Evolutionary conservation across 768 basidiomycete genomes (phyloP).

Genomic region (Thelephora aurantiotincta): DNA sequence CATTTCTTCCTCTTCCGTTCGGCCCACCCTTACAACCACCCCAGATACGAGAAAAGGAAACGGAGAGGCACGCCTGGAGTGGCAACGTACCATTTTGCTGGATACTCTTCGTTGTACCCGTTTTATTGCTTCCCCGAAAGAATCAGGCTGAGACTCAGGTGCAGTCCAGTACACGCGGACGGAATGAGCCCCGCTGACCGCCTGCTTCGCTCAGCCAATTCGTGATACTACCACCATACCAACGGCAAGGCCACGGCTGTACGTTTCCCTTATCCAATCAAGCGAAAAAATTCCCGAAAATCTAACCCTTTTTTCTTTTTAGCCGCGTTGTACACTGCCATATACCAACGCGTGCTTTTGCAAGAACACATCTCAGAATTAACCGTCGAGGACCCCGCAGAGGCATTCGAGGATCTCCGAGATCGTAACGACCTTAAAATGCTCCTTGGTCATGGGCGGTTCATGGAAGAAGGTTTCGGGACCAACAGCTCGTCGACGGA

Average conservation of each 20-base stretch:
- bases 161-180: constrained; percentile 8
- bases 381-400: constrained; percentile 95
- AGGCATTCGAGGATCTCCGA: constrained; percentile 92
- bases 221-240: constrained; percentile 82
- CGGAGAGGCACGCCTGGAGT: constrained; percentile 33
- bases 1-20: not conserved
- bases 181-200: not conserved
- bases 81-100: constrained; percentile 78
- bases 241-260: constrained; percentile 86
- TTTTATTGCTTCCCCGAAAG: constrained; percentile 95
- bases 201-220: constrained; percentile 58
- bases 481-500: constrained; percentile 13
- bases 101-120: constrained; percentile 88
- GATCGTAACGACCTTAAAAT: constrained; percentile 84
- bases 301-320: constrained; percentile 3
- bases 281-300: not conserved
- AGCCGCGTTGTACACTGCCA: constrained; percentile 82
- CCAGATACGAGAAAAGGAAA: constrained; percentile 76
- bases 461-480: constrained; percentile 63
- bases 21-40: not conserved
- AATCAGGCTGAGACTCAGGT: constrained; percentile 80
- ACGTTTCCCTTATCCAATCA: constrained; percentile 16
- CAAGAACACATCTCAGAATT: constrained; percentile 71
- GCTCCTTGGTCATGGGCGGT: constrained; percentile 47
- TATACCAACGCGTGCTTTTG: constrained; percentile 62